phyloP scores from a whole-genome alignment of 345 rosid genomes.

The Eutrema yunnanense region DNA sequence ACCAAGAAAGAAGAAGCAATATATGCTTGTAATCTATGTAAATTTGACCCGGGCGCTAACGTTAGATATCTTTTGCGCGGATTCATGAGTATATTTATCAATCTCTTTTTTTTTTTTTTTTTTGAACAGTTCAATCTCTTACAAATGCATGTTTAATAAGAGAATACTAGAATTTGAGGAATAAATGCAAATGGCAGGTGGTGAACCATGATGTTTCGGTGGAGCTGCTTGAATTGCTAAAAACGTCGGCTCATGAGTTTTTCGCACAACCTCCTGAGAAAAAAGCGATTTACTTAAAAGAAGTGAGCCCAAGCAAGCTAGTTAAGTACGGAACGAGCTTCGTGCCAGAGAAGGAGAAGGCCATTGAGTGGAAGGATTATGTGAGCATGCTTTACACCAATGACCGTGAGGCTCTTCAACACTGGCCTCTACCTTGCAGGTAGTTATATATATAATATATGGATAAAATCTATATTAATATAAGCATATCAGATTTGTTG shows the following conservation, averaged over 20 bases:
- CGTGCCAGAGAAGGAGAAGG: conserved; percentile 50
- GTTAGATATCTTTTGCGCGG: neutral
- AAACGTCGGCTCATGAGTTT: conserved; percentile 40
- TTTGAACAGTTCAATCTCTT: neutral
- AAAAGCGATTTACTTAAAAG: conserved; percentile 39
- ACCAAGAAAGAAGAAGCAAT: neutral
- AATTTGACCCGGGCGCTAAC: neutral
- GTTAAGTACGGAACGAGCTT: conserved; percentile 57
- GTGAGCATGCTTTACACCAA: conserved; percentile 45
- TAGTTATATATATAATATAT: neutral
- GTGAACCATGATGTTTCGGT: conserved; percentile 49
- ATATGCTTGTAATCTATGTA: neutral
- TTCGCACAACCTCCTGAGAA: conserved; percentile 37
- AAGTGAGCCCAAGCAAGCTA: conserved; percentile 40
- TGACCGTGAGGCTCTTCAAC: conserved; percentile 45
- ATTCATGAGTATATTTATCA: neutral
- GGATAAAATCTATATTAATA: neutral
- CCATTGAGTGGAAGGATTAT: conserved; percentile 66
- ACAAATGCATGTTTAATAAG: neutral
- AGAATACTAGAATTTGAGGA: neutral
- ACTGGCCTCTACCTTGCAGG: conserved; percentile 53
- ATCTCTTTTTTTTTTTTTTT: neutral
- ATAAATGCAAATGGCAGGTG: conserved; percentile 29
- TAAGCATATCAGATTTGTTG: neutral
- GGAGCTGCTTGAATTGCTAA: conserved; percentile 40